Evolutionary conservation across 805 yeast genomes (phyloP).

Genomic region (Naumovozyma dairenensis): DNA sequence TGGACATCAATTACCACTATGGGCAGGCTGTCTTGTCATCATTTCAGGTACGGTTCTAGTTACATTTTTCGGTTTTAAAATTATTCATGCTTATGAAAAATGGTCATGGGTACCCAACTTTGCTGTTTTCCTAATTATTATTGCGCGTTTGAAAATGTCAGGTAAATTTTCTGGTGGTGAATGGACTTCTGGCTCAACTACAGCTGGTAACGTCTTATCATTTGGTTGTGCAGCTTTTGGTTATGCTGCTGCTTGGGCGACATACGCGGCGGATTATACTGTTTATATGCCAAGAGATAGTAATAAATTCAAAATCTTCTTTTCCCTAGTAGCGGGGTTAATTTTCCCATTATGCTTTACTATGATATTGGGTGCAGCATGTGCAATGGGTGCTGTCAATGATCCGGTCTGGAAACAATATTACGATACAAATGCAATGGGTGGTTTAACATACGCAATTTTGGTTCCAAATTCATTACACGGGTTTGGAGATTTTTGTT

Average conservation of each 20-base stretch:
- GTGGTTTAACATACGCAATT: constrained; percentile 77
- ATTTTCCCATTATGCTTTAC: constrained; percentile 60
- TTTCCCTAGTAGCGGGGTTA: constrained; percentile 55
- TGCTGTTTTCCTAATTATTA: constrained; percentile 63
- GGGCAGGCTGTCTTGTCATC: constrained; percentile 82
- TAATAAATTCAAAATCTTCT: constrained; percentile 49
- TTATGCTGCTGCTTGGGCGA: constrained; percentile 90
- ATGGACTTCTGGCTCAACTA: constrained; percentile 44
- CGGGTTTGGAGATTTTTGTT: constrained; percentile 83
- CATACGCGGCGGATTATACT: constrained; percentile 87
- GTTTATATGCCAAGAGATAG: constrained; percentile 70
- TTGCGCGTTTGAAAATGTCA: constrained; percentile 63
- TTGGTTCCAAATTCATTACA: constrained; percentile 72
- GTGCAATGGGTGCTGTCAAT: constrained; percentile 55
- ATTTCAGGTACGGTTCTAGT: constrained; percentile 58
- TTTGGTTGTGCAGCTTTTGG: constrained; percentile 81
- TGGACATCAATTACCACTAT: constrained; percentile 56
- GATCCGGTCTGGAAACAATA: constrained; percentile 37
- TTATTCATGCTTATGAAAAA: constrained; percentile 74
- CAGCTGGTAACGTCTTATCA: constrained; percentile 68
- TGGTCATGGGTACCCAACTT: constrained; percentile 83
- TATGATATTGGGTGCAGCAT: constrained; percentile 78
- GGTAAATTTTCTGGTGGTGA: constrained; percentile 51
- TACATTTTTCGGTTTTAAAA: constrained; percentile 75
- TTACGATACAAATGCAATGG: constrained; percentile 49